Base-by-base conservation (phyloP, 108 stramenopile genomes). In the Parietichytrium sp. region DNA sequence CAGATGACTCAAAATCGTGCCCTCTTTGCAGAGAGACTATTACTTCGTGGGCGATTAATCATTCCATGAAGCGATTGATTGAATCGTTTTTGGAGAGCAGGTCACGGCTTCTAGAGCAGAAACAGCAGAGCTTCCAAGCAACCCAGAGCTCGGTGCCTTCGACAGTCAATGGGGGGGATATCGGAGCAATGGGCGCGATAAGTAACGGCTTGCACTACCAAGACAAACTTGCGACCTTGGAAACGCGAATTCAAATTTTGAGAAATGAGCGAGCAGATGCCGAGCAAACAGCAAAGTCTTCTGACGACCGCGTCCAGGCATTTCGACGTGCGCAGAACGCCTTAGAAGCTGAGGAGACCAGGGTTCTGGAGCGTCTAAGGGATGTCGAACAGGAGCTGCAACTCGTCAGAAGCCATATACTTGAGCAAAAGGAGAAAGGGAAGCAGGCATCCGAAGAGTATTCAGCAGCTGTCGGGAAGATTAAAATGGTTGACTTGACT, bases 1-100 rank as follows among this genome's bases (percentile, higher is more conserved):
- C 33, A 20, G 42, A 47, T 1, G 20, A 6, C 23, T 16, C 6
- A 6, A 13, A 38, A 15, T 20, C 61, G 15, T 72, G 61, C 45
- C 61, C 61, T 27, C 38, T 72, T n/a, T 72, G 61, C 61, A 72
- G 45, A n/a, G 38, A 72, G 61, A 10, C 29, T 7, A 72, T 72
- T 45, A 33, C 36, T 10, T 72, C 61, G 6, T 72, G 61, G 61
- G 61, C 61, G 6, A 25, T 72, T n/a, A 72, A 72, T 25, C 10
- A 72, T 13, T 45, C 38, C 20, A 23, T 72, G 20, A 33, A 72
- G 45, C 36, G 7, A 10, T 45, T 72, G 10, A 72, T 72, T 25
- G 61, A 72, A 25, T 45, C 20, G n/a, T 72, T 72, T 20, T n/a
- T 72, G 33, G 38, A 72, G 33, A 72, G 61, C 0, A 33, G 61